Percentiles rank a stretch among this genome's conserved stretches.
These are phyloP conservation scores for Phytophthora aleatoria DNA, from an alignment of 352 stramenopile species.

Conservation along the genomic window DNA sequence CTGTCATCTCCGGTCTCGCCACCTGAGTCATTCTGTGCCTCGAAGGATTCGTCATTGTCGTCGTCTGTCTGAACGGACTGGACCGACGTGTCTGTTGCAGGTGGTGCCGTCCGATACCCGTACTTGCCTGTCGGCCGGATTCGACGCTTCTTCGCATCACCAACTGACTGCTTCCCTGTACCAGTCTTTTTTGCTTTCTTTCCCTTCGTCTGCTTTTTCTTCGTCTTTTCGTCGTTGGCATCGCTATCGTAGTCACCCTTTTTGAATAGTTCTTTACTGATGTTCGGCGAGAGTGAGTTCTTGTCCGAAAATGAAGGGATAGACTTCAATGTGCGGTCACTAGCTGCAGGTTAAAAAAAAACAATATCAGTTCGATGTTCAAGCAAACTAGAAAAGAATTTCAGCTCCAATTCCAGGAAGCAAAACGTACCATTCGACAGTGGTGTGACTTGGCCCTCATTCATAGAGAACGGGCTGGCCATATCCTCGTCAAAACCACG, in stretches of 20 bases:
- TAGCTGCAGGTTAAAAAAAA: conserved; percentile 41
- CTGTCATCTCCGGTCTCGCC: conserved; percentile 62
- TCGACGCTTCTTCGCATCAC: conserved; percentile 35
- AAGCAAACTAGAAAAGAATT: conserved; percentile 1
- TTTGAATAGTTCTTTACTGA: conserved; percentile 66
- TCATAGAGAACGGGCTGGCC: conserved; percentile 62
- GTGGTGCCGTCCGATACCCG: conserved; percentile 52
- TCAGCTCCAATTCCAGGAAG: neutral
- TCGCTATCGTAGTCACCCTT: conserved; percentile 37
- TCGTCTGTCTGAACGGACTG: conserved; percentile 58
- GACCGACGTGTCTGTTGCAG: conserved; percentile 48
- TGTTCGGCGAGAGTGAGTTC: conserved; percentile 49
- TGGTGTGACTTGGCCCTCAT: conserved; percentile 65
- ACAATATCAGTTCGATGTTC: conserved; percentile 14
- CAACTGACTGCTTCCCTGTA: conserved; percentile 21
- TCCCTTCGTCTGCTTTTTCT: conserved; percentile 35
- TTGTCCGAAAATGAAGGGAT: conserved; percentile 67
- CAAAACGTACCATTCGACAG: conserved; percentile 64
- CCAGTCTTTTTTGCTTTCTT: conserved; percentile 36
- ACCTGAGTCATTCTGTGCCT: conserved; percentile 47
- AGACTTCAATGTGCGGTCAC: conserved; percentile 59
- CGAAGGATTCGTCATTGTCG: conserved; percentile 61
- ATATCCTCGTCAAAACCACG: conserved; percentile 52
- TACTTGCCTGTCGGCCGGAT: conserved; percentile 46
- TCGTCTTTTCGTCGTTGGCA: conserved; percentile 30